phyloP scores from a whole-genome alignment of 2,329 filamentous ascomycete genomes.

The Fusarium sarcochroum region DNA sequence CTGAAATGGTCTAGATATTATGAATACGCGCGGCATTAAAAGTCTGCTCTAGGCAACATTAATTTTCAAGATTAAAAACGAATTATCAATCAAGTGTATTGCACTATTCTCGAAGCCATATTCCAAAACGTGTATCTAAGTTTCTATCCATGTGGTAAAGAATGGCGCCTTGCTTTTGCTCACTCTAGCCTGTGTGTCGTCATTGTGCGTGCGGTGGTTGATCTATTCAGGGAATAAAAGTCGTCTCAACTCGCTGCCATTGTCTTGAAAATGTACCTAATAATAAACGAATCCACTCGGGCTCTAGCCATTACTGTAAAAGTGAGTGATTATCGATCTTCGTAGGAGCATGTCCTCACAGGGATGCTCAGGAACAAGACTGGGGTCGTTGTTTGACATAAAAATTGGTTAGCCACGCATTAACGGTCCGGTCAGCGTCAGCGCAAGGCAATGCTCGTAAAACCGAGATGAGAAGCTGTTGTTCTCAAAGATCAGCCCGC shows the following conservation, averaged over 20 bases:
- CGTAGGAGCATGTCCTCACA: conserved; percentile 10
- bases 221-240: conserved; percentile 24
- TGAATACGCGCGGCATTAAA: conserved; percentile 34
- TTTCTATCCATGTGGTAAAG: conserved; percentile 10
- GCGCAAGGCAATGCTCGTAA: background rate
- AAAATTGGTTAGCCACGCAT: background rate
- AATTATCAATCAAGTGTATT: background rate
- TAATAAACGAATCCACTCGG: conserved; percentile 32
- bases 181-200: conserved; percentile 41
- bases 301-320: conserved; percentile 13
- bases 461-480: background rate
- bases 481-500: background rate
- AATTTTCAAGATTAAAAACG: background rate
- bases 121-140: conserved; percentile 4
- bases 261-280: conserved; percentile 22
- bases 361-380: conserved; percentile 15
- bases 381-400: conserved; percentile 5
- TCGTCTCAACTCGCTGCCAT: conserved; percentile 23
- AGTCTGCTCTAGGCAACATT: conserved; percentile 16
- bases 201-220: conserved; percentile 44
- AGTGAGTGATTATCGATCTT: conserved; percentile 11
- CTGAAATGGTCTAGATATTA: conserved; percentile 12
- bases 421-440: background rate
- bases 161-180: conserved; percentile 33
- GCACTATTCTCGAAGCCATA: background rate